Conservation (phyloP, 2,329 filamentous ascomycete species). For the Talaromyces sp. region DNA sequence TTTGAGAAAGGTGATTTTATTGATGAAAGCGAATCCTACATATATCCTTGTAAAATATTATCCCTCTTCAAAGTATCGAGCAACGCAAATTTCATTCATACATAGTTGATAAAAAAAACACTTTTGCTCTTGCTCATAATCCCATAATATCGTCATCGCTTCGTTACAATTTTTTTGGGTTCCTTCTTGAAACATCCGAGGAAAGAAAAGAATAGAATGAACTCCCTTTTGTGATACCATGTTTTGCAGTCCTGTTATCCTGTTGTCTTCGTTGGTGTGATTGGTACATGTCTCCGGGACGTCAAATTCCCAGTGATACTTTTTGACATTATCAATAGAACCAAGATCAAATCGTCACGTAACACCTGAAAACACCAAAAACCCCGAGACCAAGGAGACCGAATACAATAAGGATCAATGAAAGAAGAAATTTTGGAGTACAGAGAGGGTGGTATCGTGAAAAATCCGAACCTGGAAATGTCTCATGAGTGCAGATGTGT, state of each 20-base stretch:
- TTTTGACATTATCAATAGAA: not conserved
- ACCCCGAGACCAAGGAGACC: not conserved
- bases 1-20: no score
- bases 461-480: not conserved
- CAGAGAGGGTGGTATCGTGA: not conserved
- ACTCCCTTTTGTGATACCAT: not conserved
- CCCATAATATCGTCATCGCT: slow-evolving; percentile 5
- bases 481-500: not conserved
- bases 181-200: not conserved
- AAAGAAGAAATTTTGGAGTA: not conserved
- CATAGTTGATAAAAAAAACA: not conserved
- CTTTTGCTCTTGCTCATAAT: not conserved
- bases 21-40: no score
- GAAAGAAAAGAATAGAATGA: not conserved
- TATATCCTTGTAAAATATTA: no score
- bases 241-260: not conserved
- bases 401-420: not conserved
- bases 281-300: not conserved
- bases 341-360: not conserved
- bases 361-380: not conserved
- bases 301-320: not conserved
- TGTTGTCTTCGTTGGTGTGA: not conserved
- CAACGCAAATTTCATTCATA: not conserved
- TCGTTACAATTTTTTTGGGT: slow-evolving; percentile 3
- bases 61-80: not conserved